Conservation (phyloP, 805 yeast genomes). For the Barnettozyma salicaria region DNA sequence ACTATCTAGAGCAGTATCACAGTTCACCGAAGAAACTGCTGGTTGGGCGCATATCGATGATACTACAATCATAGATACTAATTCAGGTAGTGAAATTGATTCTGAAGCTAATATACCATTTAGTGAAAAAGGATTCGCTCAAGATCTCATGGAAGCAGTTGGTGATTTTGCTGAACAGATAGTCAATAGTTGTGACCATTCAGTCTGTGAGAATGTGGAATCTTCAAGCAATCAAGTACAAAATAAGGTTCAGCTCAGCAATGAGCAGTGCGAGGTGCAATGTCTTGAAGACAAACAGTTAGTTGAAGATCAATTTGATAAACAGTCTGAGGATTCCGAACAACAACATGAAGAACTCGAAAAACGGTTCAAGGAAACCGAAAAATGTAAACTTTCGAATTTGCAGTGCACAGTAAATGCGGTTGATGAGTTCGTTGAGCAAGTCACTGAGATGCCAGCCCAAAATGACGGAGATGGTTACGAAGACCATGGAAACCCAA, state of each 20-base stretch:
- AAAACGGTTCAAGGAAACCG: no score
- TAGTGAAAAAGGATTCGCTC: no score
- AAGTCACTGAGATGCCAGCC: conserved; percentile 4
- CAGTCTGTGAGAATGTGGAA: no score
- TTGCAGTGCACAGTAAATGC: conserved; percentile 1
- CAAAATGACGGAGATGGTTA: not conserved
- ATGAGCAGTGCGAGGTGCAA: no score
- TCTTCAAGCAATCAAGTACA: no score
- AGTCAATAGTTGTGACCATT: no score
- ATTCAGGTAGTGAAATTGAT: not conserved
- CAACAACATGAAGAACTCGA: no score
- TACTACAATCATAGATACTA: not conserved
- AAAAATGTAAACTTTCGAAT: not conserved
- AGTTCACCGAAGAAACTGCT: not conserved
- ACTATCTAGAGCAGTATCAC: not conserved
- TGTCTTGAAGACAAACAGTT: conserved; percentile 5
- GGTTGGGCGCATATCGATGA: not conserved
- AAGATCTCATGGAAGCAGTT: conserved; percentile 1
- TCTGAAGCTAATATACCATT: not conserved
- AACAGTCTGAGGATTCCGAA: no score
- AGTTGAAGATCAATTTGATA: no score
- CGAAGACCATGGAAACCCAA: not conserved
- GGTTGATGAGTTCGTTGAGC: conserved; percentile 6
- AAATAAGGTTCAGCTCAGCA: no score
- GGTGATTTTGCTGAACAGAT: conserved; percentile 2